These are phyloP conservation scores for Kockovaella imperatae DNA, from an alignment of 768 basidiomycete species.

Conservation along the genomic window DNA sequence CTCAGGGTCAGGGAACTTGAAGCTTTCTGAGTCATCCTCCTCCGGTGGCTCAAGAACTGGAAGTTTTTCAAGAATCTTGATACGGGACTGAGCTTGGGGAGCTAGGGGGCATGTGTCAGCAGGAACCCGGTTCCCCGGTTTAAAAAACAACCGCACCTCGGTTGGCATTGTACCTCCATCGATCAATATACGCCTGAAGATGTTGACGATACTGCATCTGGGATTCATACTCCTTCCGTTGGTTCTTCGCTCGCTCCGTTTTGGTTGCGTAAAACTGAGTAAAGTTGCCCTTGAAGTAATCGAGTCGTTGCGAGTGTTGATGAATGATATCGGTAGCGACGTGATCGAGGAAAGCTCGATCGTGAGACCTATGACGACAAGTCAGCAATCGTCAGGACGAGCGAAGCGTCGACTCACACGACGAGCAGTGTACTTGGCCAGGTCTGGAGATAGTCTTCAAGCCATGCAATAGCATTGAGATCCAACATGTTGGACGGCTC, in stretches of 20 bases:
- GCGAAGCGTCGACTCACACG: constrained; percentile 55
- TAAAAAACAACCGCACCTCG: constrained; percentile 48
- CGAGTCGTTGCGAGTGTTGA: constrained; percentile 77
- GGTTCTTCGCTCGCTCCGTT: constrained; percentile 81
- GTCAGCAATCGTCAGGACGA: constrained; percentile 18
- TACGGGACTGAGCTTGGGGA: constrained; percentile 73
- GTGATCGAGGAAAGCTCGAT: constrained; percentile 91
- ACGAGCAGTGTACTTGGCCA: constrained; percentile 88
- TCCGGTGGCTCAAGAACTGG: constrained; percentile 91
- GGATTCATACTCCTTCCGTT: constrained; percentile 85
- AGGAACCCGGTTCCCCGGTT: not conserved
- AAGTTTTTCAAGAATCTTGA: constrained; percentile 73
- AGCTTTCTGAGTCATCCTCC: constrained; percentile 81
- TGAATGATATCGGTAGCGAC: constrained; percentile 98
- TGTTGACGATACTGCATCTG: constrained; percentile 94
- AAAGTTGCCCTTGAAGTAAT: constrained; percentile 99
- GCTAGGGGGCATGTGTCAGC: constrained; percentile 46
- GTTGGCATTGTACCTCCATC: constrained; percentile 97
- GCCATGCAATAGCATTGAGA: constrained; percentile 92
- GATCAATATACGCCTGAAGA: constrained; percentile 93
- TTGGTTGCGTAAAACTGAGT: constrained; percentile 98
- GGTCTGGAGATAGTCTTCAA: constrained; percentile 93
- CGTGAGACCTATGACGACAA: constrained; percentile 64
- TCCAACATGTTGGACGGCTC: constrained; percentile 97
- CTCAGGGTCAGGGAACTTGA: constrained; percentile 95